Evolutionary conservation across 495 filamentous ascomycete genomes (phyloP), one percentile per base, ranked within the genome.

Genomic region (Penicillium bovifimosum): DNA sequence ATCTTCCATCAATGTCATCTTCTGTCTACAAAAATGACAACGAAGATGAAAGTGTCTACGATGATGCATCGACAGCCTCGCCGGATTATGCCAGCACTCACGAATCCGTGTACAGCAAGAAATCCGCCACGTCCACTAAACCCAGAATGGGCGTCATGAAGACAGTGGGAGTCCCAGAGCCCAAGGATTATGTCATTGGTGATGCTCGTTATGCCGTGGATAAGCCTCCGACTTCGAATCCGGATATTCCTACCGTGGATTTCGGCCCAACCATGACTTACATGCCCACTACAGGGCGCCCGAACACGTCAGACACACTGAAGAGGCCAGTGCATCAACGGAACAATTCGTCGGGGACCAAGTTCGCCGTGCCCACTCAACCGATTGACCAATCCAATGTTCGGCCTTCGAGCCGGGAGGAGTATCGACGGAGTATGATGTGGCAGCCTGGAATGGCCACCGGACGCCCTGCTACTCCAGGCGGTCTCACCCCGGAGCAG

Each of bases 61-160:
- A 78, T 49, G 69, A 76, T 49, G 75, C 67, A 6, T 76, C 76
- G 9, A 74, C 70, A 0, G 59, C 64, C 6, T 76, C 78, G 0
- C 78, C 78, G n/a, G 77, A 80, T 55, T 91, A 90, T 66, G 84
- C 86, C 6, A 91, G 86, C 64, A 87, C 85, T 9, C 76, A 76
- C 17, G 78, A 72, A 38, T 88, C 86, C 24, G 75, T 79, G 1
- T 81, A 86, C 42, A 87, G 76, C 43, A 78, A 76, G 55, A 64
- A 66, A 44, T 80, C 84, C 3, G 68, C 71, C 6, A 76, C 75
- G 14, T 86, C 83, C 0, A 85, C 91, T 20, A 80, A 76, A 34
- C 90, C 90, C 13, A 80, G 92, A 50, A 85, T 87, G 59, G 92
- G 92, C 47, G 83, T 91, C 4, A 78, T 90, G 69, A 90, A 87